phyloP scores from a whole-genome alignment of 768 basidiomycete genomes.

The Scleroderma citrinum region DNA sequence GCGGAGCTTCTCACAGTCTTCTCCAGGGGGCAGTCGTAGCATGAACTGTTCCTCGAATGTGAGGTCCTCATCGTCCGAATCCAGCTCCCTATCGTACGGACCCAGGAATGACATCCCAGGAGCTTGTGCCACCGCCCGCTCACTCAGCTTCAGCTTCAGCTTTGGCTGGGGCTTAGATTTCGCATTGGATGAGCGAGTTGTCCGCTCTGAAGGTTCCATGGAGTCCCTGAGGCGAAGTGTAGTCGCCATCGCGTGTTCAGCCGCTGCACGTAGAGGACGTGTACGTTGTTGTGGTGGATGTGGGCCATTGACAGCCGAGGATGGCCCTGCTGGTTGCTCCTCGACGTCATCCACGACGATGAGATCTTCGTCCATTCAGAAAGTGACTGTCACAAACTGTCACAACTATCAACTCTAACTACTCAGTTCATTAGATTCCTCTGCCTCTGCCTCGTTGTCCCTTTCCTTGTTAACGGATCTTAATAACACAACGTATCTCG shows the following conservation, averaged over 20 bases:
- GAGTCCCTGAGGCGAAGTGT: constrained; percentile 27
- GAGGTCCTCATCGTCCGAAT: constrained; percentile 92
- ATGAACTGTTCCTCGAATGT: constrained; percentile 98
- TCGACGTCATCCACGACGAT: constrained; percentile 60
- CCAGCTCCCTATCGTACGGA: constrained; percentile 88
- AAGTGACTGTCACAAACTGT: constrained; percentile 2
- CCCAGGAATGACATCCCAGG: constrained; percentile 88
- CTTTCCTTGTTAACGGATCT: background rate
- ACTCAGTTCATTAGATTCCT: too few relatives aligned
- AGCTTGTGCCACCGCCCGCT: constrained; percentile 72
- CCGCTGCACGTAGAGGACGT: constrained; percentile 28
- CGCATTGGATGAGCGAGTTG: constrained; percentile 50
- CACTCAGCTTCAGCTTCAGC: constrained; percentile 83
- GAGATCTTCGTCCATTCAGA: constrained; percentile 51
- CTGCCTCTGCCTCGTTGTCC: too few relatives aligned
- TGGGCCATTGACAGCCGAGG: constrained; percentile 26
- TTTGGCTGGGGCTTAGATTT: constrained; percentile 59
- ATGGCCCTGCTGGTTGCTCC: constrained; percentile 33
- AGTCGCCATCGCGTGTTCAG: constrained; percentile 32
- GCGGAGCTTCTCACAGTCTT: constrained; percentile 71
- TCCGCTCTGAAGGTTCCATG: constrained; percentile 37
- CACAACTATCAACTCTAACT: too few relatives aligned
- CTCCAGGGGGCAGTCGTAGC: constrained; percentile 79
- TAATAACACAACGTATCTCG: background rate
- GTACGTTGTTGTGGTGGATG: constrained; percentile 20